These are phyloP conservation scores for Annona squamosa DNA, from an alignment of 164 flowering plant genomes.

Conservation along the genomic window DNA sequence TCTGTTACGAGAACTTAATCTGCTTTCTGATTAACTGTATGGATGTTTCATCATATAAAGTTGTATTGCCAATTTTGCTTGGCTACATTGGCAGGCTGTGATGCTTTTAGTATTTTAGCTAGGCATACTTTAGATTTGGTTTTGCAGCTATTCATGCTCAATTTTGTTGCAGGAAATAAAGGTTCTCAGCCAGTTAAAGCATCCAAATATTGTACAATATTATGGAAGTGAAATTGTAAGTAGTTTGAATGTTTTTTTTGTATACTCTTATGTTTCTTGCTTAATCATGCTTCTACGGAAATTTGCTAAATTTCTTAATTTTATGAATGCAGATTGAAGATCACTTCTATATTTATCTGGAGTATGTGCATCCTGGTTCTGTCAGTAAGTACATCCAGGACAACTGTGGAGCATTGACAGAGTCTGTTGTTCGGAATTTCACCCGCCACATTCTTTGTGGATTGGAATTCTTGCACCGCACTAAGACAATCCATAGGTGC, in stretches of 20 bases:
- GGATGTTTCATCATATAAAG: neutral
- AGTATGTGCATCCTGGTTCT: constrained; percentile 93
- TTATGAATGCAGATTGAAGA: constrained; percentile 55
- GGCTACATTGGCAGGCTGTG: neutral
- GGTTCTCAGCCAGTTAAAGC: constrained; percentile 78
- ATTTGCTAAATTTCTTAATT: neutral
- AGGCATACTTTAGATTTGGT: neutral
- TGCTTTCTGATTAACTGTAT: neutral
- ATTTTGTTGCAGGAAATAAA: constrained; percentile 69
- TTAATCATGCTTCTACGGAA: neutral
- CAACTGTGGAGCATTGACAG: constrained; percentile 83
- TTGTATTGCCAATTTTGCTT: neutral
- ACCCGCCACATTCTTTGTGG: constrained; percentile 90
- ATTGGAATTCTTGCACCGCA: constrained; percentile 83
- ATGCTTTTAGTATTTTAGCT: neutral
- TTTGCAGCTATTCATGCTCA: neutral
- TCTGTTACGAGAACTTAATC: neutral
- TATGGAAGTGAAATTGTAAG: constrained; percentile 95
- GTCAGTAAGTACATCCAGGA: constrained; percentile 78
- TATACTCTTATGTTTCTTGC: neutral
- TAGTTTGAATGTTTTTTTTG: constrained; percentile 2
- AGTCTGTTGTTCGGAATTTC: constrained; percentile 77
- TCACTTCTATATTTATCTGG: constrained; percentile 73
- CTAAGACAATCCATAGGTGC: constrained; percentile 82
- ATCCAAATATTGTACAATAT: constrained; percentile 94